Evolutionary conservation across 306 rosid species (phyloP).

Genomic region (Medicago ruthenica): DNA sequence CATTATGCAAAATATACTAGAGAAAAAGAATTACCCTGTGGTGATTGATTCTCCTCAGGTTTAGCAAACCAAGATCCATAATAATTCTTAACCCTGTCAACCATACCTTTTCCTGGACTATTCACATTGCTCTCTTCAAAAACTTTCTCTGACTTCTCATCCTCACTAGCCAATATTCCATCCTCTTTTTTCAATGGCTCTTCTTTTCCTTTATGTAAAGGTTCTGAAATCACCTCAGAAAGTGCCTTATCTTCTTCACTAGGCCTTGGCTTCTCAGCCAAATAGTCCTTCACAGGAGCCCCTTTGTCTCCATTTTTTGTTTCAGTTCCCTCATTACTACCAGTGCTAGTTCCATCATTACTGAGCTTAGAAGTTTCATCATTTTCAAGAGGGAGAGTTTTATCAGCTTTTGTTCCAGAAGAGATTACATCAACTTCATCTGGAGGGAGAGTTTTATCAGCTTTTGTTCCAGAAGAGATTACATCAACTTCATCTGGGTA

Average conservation of each 20-base stretch:
- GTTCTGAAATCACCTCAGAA: conserved; percentile 56
- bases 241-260: conserved; percentile 75
- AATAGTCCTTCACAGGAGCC: conserved; percentile 52
- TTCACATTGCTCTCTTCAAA: conserved; percentile 34
- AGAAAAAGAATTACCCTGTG: conserved; percentile 50
- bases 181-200: conserved; percentile 23
- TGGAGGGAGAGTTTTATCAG: too few relatives aligned
- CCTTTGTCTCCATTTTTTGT: conserved; percentile 44
- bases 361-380: conserved; percentile 48
- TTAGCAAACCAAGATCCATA: conserved; percentile 70
- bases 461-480: too few relatives aligned
- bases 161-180: conserved; percentile 43
- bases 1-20: conserved; percentile 5
- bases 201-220: conserved; percentile 40
- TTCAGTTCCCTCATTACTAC: conserved; percentile 22
- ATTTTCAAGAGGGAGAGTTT: conserved; percentile 45
- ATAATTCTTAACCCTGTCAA: conserved; percentile 48
- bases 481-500: conserved; percentile 35
- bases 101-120: conserved; percentile 49
- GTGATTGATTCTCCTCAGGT: conserved; percentile 44
- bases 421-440: conserved; percentile 38
- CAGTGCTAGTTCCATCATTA: conserved; percentile 42
- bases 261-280: conserved; percentile 66
- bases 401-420: conserved; percentile 29
- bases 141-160: conserved; percentile 15